Evolutionary conservation across 2,329 filamentous ascomycete genomes (phyloP).

Genomic region (Aspergillus texensis): DNA sequence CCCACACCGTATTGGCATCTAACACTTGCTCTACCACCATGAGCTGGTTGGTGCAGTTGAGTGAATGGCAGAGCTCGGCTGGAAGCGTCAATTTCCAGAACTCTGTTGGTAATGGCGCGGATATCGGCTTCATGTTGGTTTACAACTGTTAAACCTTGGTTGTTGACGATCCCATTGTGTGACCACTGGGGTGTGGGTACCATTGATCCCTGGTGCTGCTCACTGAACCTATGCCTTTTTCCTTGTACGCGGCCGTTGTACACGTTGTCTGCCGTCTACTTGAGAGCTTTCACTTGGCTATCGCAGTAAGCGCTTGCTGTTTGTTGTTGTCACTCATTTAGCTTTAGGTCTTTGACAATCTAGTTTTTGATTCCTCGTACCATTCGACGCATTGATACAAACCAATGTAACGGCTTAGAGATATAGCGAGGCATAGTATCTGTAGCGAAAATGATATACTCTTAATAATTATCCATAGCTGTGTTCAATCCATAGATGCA

Average conservation of each 20-base stretch:
- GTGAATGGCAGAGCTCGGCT: slow-evolving; percentile 15
- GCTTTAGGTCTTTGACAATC: background rate
- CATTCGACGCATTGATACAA: background rate
- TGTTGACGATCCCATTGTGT: background rate
- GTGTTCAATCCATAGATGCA: too few relatives aligned
- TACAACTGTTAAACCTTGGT: slow-evolving; percentile 14
- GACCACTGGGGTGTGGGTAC: too few relatives aligned
- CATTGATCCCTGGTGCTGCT: fast-evolving
- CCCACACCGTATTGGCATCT: slow-evolving; percentile 12
- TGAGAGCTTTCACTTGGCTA: background rate
- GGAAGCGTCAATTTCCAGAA: slow-evolving; percentile 22
- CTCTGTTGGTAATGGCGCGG: slow-evolving; percentile 1
- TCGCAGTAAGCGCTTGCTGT: background rate
- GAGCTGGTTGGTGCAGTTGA: slow-evolving; percentile 22
- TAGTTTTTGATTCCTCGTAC: background rate
- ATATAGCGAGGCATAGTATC: background rate
- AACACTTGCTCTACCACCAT: slow-evolving; percentile 15
- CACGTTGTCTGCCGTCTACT: background rate
- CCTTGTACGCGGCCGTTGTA: background rate
- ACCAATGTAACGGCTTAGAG: fast-evolving
- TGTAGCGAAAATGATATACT: background rate
- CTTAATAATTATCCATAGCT: background rate
- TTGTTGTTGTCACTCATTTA: background rate
- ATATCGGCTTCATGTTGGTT: slow-evolving; percentile 19
- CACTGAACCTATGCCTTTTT: too few relatives aligned